Conservation (phyloP, 306 rosid genomes). For the Fragaria vesca region DNA sequence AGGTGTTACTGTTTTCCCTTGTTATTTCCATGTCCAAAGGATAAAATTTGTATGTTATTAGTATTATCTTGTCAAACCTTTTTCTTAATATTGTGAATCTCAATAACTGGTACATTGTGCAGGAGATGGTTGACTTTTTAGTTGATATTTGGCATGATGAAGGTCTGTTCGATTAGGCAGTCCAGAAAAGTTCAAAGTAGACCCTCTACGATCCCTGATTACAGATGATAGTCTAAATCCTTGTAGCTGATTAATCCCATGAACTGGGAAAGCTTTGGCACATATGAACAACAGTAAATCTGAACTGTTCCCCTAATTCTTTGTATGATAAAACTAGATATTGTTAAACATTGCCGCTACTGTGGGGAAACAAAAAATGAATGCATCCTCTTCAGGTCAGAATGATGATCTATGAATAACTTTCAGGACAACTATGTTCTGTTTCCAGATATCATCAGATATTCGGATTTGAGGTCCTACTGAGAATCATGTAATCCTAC, state of each 20-base stretch:
- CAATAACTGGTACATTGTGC: conserved; percentile 35
- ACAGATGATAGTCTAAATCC: conserved; percentile 1
- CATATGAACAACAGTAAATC: not conserved
- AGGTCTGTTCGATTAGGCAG: conserved; percentile 61
- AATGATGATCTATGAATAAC: not conserved
- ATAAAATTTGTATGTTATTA: not conserved
- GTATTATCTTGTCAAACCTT: not conserved
- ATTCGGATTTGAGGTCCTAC: not conserved
- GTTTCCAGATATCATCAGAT: not conserved
- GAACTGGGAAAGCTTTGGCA: conserved; percentile 3
- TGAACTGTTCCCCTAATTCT: not conserved
- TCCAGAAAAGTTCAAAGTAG: not conserved
- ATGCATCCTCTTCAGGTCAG: not conserved
- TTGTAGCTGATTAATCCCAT: conserved; percentile 15
- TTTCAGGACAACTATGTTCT: no score
- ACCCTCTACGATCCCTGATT: conserved; percentile 12
- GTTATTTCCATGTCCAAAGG: not conserved
- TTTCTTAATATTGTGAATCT: conserved; percentile 9
- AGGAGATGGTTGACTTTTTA: conserved; percentile 99
- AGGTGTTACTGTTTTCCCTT: not conserved
- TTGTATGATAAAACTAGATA: not conserved
- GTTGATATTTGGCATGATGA: conserved; percentile 94
- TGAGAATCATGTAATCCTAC: not conserved
- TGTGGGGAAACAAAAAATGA: not conserved
- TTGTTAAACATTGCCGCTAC: not conserved